Evolutionary conservation across 805 yeast genomes (phyloP).

Genomic region (Candida tallmaniae): DNA sequence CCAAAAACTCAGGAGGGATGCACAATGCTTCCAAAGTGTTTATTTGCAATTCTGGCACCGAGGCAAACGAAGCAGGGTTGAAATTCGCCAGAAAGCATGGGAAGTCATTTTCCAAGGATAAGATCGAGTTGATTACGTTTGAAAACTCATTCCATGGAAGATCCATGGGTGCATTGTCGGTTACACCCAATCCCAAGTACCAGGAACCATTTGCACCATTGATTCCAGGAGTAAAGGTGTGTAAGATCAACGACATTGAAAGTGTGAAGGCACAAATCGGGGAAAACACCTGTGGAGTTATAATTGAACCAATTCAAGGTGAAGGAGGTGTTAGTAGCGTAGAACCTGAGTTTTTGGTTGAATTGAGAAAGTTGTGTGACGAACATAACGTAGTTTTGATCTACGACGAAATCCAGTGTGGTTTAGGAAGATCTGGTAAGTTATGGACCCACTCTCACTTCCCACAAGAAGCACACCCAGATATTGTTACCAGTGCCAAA

Average conservation of each 20-base stretch:
- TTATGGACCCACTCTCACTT: conserved; percentile 87
- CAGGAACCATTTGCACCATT: conserved; percentile 88
- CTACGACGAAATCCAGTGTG: conserved; percentile 96
- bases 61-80: conserved; percentile 56
- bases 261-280: conserved; percentile 54
- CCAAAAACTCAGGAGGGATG: conserved; percentile 76
- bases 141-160: conserved; percentile 92
- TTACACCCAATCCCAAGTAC: conserved; percentile 89
- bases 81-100: conserved; percentile 78
- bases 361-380: conserved; percentile 62
- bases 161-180: conserved; percentile 87
- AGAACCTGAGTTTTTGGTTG: conserved; percentile 56
- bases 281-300: conserved; percentile 77
- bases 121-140: conserved; percentile 81
- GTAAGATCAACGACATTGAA: conserved; percentile 55
- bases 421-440: conserved; percentile 87
- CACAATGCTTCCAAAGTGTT: conserved; percentile 69
- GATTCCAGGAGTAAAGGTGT: conserved; percentile 82
- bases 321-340: conserved; percentile 90
- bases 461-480: conserved; percentile 85
- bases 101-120: conserved; percentile 43
- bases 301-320: conserved; percentile 96
- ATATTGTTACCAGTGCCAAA: conserved; percentile 89
- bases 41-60: conserved; percentile 56
- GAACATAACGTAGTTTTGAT: conserved; percentile 72